Evolutionary conservation across 371 early-diverging fungal genomes (phyloP), one percentile per base, ranked within the genome.

Genomic region (Mucor plumbeus): DNA sequence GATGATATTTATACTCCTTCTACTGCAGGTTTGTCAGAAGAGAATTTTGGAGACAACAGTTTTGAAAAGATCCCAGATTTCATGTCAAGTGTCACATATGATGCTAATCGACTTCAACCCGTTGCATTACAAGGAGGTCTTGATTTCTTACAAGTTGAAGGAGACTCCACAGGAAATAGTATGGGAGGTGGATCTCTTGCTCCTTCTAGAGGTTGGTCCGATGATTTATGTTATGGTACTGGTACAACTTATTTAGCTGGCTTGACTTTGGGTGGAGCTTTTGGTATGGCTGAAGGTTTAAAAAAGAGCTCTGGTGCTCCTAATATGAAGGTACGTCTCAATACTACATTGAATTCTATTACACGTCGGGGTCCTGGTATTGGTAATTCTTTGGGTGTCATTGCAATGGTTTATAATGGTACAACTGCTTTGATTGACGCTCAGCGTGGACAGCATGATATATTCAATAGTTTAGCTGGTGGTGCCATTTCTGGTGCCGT

Each of bases 201-300:
- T 53, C 94, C 94, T 48, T 89, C 90, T 66, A 86, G 95, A 67
- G 87, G 92, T 33, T 90, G 90, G 87, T 83, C 90, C 39, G 95
- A 94, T 62, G 94, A 94, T 81, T 81, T 94, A 40, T 92, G 94
- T 81, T 94, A 94, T 78, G 95, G 95, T 53, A 91, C 94, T 5
- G 95, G 95, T 11, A 87, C 92, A 5, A 85, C 88, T 56, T 94
- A 94, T 71, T 77, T 94, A 65, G 78, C 88, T 21, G 95, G 94
- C 15, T 78, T 94, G 73, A 81, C 88, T n/a, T 66, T 87, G 60
- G 95, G 95, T 76, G 95, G 95, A 65, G 86, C 86, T 13, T 91
- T 86, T 83, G 95, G 95, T 68, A 76, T 94, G 73, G 80, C 87
- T 35, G 92, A 93, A 74, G 95, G 94, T 72, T 72, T 91, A 57